A percentile compares a stretch with the other conserved stretches of the same genome.
Conservation (phyloP, 2,329 filamentous ascomycete species). For the Arachnomyces sp. region DNA sequence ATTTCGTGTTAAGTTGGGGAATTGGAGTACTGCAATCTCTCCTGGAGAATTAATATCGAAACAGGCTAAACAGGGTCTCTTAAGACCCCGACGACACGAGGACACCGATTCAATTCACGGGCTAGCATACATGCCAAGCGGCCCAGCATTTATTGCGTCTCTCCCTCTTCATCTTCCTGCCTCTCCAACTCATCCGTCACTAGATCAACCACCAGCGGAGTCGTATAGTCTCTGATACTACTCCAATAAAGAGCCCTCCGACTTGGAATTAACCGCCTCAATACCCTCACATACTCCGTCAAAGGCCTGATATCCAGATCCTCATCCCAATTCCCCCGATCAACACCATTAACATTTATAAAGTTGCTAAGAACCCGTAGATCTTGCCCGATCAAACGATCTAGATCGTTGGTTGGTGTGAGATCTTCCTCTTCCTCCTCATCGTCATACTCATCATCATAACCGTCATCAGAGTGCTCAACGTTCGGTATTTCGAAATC, state of each 20-base stretch:
- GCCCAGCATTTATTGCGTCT: neutral
- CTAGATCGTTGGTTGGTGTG: constrained; percentile 16
- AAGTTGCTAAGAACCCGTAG: constrained; percentile 28
- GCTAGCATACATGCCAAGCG: neutral
- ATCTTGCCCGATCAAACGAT: constrained; percentile 21
- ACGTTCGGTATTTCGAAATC: no score
- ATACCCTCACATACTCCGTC: constrained; percentile 27
- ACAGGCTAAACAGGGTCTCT: no score
- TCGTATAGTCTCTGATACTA: constrained; percentile 20
- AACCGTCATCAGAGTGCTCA: no score
- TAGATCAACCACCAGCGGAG: constrained; percentile 25
- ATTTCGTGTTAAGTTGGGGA: no score
- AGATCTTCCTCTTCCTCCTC: constrained; percentile 8
- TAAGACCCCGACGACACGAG: neutral
- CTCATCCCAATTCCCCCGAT: constrained; percentile 35
- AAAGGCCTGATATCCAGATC: constrained; percentile 27
- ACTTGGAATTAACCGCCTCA: constrained; percentile 21
- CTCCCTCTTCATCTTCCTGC: constrained; percentile 14
- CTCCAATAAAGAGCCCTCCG: constrained; percentile 13
- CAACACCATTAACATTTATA: constrained; percentile 30
- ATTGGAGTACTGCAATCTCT: no score
- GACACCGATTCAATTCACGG: neutral
- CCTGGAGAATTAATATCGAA: no score
- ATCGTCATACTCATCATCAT: constrained; percentile 13
- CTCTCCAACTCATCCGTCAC: constrained; percentile 30